These are phyloP conservation scores for Fomitiporia mediterranea DNA, from an alignment of 1,284 basidiomycete species.

Conservation along the genomic window DNA sequence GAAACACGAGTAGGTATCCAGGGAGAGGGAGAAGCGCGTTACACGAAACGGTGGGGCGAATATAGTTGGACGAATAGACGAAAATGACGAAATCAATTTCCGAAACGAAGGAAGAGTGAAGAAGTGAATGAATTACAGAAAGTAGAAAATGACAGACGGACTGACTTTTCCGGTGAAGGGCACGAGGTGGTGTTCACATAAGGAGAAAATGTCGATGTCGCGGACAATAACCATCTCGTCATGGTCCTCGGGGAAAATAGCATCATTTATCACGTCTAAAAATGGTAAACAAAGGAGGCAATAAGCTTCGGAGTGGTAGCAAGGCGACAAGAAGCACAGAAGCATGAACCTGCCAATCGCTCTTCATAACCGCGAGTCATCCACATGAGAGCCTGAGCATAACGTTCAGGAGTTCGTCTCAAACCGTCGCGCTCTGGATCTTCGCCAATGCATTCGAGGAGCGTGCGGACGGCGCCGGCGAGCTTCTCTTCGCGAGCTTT, in stretches of 20 bases:
- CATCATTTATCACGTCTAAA: slow-evolving; percentile 96
- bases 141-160: too few species aligned
- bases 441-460: slow-evolving; percentile 97
- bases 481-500: slow-evolving; percentile 73
- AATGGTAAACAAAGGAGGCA: not conserved
- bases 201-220: slow-evolving; percentile 95
- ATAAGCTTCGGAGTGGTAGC: not conserved
- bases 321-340: slow-evolving; percentile 10
- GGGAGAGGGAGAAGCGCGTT: not conserved
- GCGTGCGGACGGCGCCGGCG: slow-evolving; percentile 80
- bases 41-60: not conserved
- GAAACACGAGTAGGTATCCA: slow-evolving; percentile 16
- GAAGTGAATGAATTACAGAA: slow-evolving; percentile 1
- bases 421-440: slow-evolving; percentile 95
- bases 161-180: slow-evolving; percentile 96
- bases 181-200: slow-evolving; percentile 99
- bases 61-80: not conserved
- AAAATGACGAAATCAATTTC: slow-evolving; percentile 49
- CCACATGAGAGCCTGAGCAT: slow-evolving; percentile 97
- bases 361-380: slow-evolving; percentile 99
- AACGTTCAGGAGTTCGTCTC: slow-evolving; percentile 88
- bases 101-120: slow-evolving; percentile 22
- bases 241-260: slow-evolving; percentile 98
- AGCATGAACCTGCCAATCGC: slow-evolving; percentile 66
- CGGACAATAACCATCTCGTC: slow-evolving; percentile 99